These are phyloP conservation scores for Picea engelmannii DNA, from an alignment of 83 land plant genomes.

Conservation along the genomic window DNA sequence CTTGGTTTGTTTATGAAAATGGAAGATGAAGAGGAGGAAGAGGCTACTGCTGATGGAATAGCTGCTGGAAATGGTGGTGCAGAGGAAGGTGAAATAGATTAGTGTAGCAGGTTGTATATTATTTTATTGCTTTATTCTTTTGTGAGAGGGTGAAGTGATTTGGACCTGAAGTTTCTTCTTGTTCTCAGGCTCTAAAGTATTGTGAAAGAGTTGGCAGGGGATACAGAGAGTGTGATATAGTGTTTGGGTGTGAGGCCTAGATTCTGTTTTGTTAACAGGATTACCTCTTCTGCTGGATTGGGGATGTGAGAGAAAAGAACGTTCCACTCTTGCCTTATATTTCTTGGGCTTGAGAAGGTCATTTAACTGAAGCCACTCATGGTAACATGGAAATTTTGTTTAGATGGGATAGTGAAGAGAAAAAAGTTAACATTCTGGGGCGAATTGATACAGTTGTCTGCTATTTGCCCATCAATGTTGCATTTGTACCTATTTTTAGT, in stretches of 20 bases:
- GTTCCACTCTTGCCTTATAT: not conserved
- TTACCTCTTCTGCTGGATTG: not conserved
- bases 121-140: conserved; percentile 17
- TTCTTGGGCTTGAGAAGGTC: not conserved
- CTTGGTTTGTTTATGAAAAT: conserved; percentile 86
- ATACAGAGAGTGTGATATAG: not conserved
- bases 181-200: not conserved
- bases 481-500: too few relatives aligned
- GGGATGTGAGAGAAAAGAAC: not conserved
- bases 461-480: too few relatives aligned
- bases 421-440: not conserved
- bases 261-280: too few relatives aligned
- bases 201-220: not conserved
- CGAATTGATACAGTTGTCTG: too few relatives aligned
- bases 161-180: not conserved
- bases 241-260: not conserved
- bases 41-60: conserved; percentile 18
- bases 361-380: not conserved
- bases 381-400: conserved; percentile 5
- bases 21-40: conserved; percentile 63
- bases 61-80: conserved; percentile 25
- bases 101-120: not conserved
- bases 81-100: conserved; percentile 38
- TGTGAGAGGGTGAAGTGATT: conserved; percentile 5
- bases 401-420: not conserved